These are phyloP conservation scores for Sclerotiophoma versabilis DNA, from an alignment of 2,329 filamentous ascomycete genomes.

Conservation along the genomic window DNA sequence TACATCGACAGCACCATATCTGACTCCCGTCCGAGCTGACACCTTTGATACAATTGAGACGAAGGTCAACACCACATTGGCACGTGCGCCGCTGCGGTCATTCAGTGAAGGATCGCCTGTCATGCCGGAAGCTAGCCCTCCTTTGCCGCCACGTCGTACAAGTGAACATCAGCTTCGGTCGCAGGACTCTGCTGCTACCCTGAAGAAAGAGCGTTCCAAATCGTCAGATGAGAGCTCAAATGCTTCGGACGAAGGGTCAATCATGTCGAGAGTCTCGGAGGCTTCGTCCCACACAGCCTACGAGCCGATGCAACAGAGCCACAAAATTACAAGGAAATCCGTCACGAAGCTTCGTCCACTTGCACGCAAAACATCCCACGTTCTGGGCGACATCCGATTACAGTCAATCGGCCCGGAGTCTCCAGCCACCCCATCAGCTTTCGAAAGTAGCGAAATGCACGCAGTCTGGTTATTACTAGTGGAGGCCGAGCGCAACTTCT, in stretches of 20 bases:
- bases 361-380: conserved; percentile 19
- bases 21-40: not conserved
- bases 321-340: conserved; percentile 4
- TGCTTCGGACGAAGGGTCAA: conserved; percentile 8
- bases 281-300: conserved; percentile 26
- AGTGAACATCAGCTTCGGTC: conserved; percentile 15
- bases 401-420: not conserved
- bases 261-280: conserved; percentile 23
- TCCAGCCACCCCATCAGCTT: not conserved
- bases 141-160: conserved; percentile 32
- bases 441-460: conserved; percentile 28
- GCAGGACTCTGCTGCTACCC: not conserved
- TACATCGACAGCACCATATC: conserved; percentile 15
- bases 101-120: conserved; percentile 14
- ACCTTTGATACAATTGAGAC: conserved; percentile 5
- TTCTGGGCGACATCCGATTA: not conserved
- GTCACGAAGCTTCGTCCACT: conserved; percentile 23
- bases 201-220: conserved; percentile 7
- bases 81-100: conserved; percentile 11
- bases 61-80: not conserved
- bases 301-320: conserved; percentile 6
- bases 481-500: conserved; percentile 31
- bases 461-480: conserved; percentile 33
- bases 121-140: conserved; percentile 10
- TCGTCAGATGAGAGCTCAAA: conserved; percentile 21